A percentile compares a stretch with the other conserved stretches of the same genome.
These are phyloP conservation scores for Nothophaeocryptopus gaeumannii DNA, from an alignment of 2,329 filamentous ascomycete species.

Conservation along the genomic window DNA sequence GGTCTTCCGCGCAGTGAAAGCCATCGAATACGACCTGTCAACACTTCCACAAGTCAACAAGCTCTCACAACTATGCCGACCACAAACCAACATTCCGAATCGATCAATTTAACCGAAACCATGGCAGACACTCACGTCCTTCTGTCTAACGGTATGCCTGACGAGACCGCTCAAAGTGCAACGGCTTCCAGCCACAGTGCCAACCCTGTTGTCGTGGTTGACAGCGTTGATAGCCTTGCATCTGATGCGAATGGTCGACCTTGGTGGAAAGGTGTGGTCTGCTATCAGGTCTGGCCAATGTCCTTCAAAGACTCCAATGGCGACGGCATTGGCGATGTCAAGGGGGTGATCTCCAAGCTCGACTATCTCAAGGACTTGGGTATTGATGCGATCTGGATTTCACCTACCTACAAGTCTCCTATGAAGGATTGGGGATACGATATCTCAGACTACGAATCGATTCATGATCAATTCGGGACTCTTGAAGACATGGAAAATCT, in stretches of 20 bases:
- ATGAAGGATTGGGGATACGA: constrained; percentile 69
- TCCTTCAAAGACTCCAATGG: constrained; percentile 53
- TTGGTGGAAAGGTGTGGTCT: constrained; percentile 48
- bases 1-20: no score
- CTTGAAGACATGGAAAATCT: constrained; percentile 63
- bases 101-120: no score
- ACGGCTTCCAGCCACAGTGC: no score
- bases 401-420: constrained; percentile 60
- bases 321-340: constrained; percentile 60
- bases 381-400: constrained; percentile 65
- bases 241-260: constrained; percentile 16
- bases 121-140: no score
- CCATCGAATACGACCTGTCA: no score
- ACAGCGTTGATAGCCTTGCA: no score
- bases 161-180: no score
- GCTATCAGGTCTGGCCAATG: constrained; percentile 48
- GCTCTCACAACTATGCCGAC: no score
- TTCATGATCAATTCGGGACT: constrained; percentile 65
- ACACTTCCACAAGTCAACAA: no score
- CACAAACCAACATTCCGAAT: no score
- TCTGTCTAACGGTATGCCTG: no score
- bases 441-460: constrained; percentile 64
- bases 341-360: constrained; percentile 61
- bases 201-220: no score
- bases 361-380: constrained; percentile 59